Evolutionary conservation across 225 moss, liverwort and hornwort species (phyloP).

Genomic region (Bryoerythrophyllum caledonicum): DNA sequence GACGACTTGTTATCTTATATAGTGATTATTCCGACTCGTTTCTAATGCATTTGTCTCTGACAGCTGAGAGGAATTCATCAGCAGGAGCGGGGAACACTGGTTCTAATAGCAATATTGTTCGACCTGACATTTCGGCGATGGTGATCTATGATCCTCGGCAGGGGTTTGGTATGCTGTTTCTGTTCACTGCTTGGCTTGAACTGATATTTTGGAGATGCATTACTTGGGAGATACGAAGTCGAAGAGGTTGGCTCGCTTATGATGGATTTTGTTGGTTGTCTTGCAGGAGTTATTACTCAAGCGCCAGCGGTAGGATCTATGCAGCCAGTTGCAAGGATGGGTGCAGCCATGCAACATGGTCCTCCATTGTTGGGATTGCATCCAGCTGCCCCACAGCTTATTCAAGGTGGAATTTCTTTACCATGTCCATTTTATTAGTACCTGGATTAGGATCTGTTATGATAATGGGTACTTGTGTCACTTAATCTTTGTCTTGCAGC

Average conservation of each 20-base stretch:
- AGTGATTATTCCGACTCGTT: neutral
- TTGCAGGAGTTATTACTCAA: constrained; percentile 48
- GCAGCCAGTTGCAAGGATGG: constrained; percentile 55
- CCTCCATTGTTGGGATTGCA: constrained; percentile 50
- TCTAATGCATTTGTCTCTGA: constrained; percentile 25
- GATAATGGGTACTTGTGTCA: neutral
- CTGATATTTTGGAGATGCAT: constrained; percentile 17
- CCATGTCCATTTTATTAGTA: constrained; percentile 7
- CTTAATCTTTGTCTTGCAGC: neutral
- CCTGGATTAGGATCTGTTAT: neutral
- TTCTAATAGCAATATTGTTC: constrained; percentile 45
- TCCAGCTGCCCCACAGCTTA: constrained; percentile 53
- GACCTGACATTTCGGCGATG: constrained; percentile 85
- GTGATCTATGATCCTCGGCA: constrained; percentile 82
- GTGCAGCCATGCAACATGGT: constrained; percentile 53
- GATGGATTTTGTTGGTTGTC: constrained; percentile 22
- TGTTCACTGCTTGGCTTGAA: constrained; percentile 19
- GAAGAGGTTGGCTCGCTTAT: constrained; percentile 21
- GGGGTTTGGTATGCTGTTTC: constrained; percentile 70
- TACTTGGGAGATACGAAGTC: neutral
- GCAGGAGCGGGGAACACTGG: constrained; percentile 42
- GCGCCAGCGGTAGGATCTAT: constrained; percentile 48
- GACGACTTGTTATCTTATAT: constrained; percentile 7
- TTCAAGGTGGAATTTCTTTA: constrained; percentile 41
- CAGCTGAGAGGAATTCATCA: constrained; percentile 60